Evolutionary conservation across 495 filamentous ascomycete species (phyloP).

Genomic region (Collariella sp.): DNA sequence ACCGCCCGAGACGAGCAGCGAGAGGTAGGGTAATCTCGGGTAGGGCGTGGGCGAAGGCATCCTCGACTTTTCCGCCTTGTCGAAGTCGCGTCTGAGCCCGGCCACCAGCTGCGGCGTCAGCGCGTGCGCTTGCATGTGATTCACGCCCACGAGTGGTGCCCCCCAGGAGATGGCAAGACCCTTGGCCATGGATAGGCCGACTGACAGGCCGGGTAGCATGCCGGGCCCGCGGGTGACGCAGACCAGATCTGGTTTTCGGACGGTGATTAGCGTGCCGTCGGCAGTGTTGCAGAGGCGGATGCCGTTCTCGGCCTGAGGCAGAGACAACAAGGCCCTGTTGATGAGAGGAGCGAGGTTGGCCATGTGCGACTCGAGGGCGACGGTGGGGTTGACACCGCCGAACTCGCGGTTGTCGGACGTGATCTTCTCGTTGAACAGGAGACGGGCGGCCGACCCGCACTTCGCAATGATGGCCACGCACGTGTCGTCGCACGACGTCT

Average conservation of each 20-base stretch:
- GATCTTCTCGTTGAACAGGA: slow-evolving; percentile 75
- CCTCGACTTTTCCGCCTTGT: not conserved
- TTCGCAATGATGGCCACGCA: slow-evolving; percentile 77
- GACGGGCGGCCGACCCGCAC: slow-evolving; percentile 33
- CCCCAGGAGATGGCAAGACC: slow-evolving; percentile 77
- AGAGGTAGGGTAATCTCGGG: slow-evolving; percentile 71
- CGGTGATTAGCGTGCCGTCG: slow-evolving; percentile 12
- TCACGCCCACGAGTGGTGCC: slow-evolving; percentile 71
- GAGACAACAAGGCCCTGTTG: slow-evolving; percentile 47
- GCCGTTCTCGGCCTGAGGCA: slow-evolving; percentile 18
- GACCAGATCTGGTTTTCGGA: slow-evolving; percentile 65
- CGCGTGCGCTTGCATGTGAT: slow-evolving; percentile 97
- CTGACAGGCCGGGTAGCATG: slow-evolving; percentile 64
- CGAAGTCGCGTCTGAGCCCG: slow-evolving; percentile 39
- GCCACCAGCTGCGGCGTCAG: slow-evolving; percentile 75
- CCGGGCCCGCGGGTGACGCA: slow-evolving; percentile 84
- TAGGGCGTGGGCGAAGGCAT: not conserved
- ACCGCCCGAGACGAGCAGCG: slow-evolving; percentile 84
- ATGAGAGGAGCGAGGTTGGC: slow-evolving; percentile 57
- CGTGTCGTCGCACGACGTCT: slow-evolving; percentile 96
- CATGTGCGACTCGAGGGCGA: slow-evolving; percentile 65
- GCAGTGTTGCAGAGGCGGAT: not conserved
- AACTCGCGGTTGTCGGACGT: slow-evolving; percentile 65
- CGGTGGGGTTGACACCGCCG: slow-evolving; percentile 69
- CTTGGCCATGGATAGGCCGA: slow-evolving; percentile 79